Conservation (phyloP, 306 rosid genomes). For the Psophocarpus tetragonolobus region DNA sequence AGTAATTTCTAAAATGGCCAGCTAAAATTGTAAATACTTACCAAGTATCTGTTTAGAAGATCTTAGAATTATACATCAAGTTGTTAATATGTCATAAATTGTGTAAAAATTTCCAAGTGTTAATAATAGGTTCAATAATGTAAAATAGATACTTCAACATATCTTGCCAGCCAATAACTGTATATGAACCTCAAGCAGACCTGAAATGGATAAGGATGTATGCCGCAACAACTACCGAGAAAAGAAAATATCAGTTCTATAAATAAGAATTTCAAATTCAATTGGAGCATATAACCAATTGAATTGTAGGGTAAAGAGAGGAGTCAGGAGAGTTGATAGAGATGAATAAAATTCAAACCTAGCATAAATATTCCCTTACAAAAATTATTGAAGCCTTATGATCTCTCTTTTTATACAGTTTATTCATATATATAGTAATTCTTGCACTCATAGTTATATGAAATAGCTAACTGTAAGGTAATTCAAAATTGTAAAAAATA, state of each 20-base stretch:
- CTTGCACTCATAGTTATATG: neutral
- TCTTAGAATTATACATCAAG: neutral
- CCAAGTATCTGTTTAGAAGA: neutral
- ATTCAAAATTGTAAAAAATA: neutral
- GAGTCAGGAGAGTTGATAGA: neutral
- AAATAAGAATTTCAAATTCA: slow-evolving; percentile 10
- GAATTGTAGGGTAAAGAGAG: neutral
- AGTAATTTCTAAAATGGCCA: neutral
- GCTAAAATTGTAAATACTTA: neutral
- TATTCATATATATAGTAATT: neutral
- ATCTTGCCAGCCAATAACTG: neutral
- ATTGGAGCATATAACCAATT: neutral
- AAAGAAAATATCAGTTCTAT: slow-evolving; percentile 8
- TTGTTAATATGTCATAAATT: neutral
- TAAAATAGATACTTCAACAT: neutral
- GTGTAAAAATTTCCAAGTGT: neutral
- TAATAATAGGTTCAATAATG: neutral
- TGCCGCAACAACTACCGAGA: neutral
- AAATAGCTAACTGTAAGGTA: neutral
- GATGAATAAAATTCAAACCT: neutral
- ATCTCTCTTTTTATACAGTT: neutral
- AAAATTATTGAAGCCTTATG: neutral
- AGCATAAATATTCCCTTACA: neutral
- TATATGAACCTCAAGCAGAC: slow-evolving; percentile 13
- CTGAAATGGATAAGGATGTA: neutral